Evolutionary conservation across 768 basidiomycete species (phyloP).

Genomic region (Suillus subaureus): DNA sequence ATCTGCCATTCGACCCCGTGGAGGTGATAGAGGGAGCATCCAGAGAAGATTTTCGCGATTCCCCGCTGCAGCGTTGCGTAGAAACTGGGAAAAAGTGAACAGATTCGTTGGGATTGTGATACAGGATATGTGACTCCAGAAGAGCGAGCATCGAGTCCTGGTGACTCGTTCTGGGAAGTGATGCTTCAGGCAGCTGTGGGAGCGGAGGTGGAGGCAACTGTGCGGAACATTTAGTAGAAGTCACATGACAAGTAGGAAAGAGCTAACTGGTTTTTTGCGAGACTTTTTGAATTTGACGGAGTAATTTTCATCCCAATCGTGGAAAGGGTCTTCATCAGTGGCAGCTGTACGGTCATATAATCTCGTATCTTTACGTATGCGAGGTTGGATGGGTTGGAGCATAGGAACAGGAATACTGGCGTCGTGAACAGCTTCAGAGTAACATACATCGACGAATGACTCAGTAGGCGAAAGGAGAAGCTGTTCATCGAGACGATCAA

Average conservation of each 20-base stretch:
- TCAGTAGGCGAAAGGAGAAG: constrained; percentile 42
- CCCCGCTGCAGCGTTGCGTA: constrained; percentile 34
- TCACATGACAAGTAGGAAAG: not conserved
- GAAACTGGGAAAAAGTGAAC: constrained; percentile 38
- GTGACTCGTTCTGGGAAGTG: constrained; percentile 26
- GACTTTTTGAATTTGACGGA: constrained; percentile 23
- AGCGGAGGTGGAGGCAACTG: constrained; percentile 31
- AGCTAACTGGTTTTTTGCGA: constrained; percentile 26
- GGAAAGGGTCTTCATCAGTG: constrained; percentile 37
- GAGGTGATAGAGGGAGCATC: constrained; percentile 34
- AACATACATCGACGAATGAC: constrained; percentile 47
- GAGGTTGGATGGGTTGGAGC: constrained; percentile 35
- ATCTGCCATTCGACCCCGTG: constrained; percentile 23
- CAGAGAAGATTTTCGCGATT: constrained; percentile 26
- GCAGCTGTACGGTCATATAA: constrained; percentile 35
- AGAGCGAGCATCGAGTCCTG: constrained; percentile 35
- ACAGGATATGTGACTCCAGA: constrained; percentile 31
- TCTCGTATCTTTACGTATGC: constrained; percentile 30
- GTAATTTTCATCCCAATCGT: constrained; percentile 38
- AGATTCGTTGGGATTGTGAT: constrained; percentile 30
- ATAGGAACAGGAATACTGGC: constrained; percentile 24
- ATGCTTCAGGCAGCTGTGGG: constrained; percentile 22
- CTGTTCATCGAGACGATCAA: constrained; percentile 45
- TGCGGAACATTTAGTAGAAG: constrained; percentile 6
- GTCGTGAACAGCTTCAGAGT: constrained; percentile 42